Percentiles rank a stretch among this genome's conserved stretches.
phyloP scores from a whole-genome alignment of 345 rosid species.

The Lepidium aucheri region DNA sequence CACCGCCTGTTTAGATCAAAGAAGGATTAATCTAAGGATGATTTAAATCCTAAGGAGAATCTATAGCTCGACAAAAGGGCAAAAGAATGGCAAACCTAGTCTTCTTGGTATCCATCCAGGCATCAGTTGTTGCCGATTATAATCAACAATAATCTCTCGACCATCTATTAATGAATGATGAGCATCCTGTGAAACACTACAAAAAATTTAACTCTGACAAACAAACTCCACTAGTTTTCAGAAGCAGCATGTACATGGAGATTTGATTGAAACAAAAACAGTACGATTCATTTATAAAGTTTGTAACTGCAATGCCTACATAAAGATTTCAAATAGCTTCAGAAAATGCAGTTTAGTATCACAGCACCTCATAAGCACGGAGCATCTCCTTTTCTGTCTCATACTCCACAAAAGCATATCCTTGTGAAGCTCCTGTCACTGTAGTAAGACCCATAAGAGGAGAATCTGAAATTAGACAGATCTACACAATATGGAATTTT shows the following conservation, averaged over 20 bases:
- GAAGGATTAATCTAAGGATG: not conserved
- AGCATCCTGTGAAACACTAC: slow-evolving; percentile 47
- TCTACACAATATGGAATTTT: not conserved
- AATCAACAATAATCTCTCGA: slow-evolving; percentile 77
- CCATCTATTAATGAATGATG: slow-evolving; percentile 72
- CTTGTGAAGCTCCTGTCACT: slow-evolving; percentile 91
- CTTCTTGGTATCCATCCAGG: slow-evolving; percentile 99
- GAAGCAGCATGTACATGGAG: not conserved
- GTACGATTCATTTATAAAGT: not conserved
- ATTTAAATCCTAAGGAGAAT: not conserved
- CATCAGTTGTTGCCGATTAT: slow-evolving; percentile 78
- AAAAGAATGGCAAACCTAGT: slow-evolving; percentile 49
- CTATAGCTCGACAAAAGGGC: not conserved
- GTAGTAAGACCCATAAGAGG: not conserved
- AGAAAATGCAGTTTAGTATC: not conserved
- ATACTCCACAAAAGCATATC: slow-evolving; percentile 85
- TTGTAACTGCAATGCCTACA: not conserved
- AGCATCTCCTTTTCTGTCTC: slow-evolving; percentile 82
- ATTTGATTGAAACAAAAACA: not conserved
- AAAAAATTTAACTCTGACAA: not conserved
- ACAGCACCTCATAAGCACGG: slow-evolving; percentile 67
- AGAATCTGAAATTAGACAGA: not conserved
- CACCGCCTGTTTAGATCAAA: slow-evolving; percentile 53
- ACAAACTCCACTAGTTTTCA: not conserved
- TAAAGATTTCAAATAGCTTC: not conserved